Conservation (phyloP, 495 filamentous ascomycete genomes). For the Talaromyces proteolyticus region DNA sequence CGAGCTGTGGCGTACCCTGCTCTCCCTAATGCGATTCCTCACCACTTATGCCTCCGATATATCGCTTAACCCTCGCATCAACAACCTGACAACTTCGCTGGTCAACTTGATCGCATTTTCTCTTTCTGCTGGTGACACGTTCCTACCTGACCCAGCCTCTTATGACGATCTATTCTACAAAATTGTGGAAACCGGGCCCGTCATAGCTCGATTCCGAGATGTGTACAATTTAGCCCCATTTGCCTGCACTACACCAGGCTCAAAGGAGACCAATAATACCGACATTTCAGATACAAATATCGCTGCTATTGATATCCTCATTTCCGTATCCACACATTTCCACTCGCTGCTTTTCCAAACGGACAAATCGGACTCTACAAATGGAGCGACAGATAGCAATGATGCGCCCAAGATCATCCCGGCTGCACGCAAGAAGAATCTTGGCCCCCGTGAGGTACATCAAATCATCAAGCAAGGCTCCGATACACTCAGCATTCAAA, state of each 20-base stretch:
- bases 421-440: slow-evolving; percentile 45
- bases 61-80: slow-evolving; percentile 54
- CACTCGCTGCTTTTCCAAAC: slow-evolving; percentile 69
- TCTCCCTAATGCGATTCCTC: slow-evolving; percentile 86
- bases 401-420: slow-evolving; percentile 21
- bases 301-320: slow-evolving; percentile 71
- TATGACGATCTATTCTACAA: slow-evolving; percentile 99
- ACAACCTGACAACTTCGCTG: slow-evolving; percentile 44
- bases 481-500: slow-evolving; percentile 83
- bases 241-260: slow-evolving; percentile 4
- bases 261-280: slow-evolving; percentile 11
- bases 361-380: slow-evolving; percentile 17
- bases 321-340: slow-evolving; percentile 83
- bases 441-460: slow-evolving; percentile 79
- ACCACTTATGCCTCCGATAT: slow-evolving; percentile 78
- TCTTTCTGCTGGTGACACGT: slow-evolving; percentile 82
- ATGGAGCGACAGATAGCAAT: slow-evolving; percentile 15
- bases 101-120: slow-evolving; percentile 82
- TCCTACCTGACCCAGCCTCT: slow-evolving; percentile 80
- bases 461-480: slow-evolving; percentile 94
- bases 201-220: slow-evolving; percentile 76
- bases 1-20: slow-evolving; percentile 84
- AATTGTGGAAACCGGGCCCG: slow-evolving; percentile 84
- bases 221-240: slow-evolving; percentile 43
- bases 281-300: slow-evolving; percentile 14